Conservation (phyloP, 768 basidiomycete genomes). For the Mycena belliarum region DNA sequence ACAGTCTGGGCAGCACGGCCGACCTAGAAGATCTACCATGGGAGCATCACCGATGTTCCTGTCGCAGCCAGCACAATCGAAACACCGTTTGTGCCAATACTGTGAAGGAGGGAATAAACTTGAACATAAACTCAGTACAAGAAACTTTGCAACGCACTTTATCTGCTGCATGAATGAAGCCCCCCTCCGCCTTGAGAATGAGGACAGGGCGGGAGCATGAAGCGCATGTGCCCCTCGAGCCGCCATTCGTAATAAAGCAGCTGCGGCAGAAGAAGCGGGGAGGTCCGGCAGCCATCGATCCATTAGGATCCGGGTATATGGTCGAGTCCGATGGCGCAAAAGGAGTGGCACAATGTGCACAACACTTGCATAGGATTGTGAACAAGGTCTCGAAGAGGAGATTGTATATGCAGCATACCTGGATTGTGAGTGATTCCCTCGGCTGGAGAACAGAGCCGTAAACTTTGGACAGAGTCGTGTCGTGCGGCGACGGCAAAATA, state of each 20-base stretch:
- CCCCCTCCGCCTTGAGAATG: conserved; percentile 74
- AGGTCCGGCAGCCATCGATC: conserved; percentile 29
- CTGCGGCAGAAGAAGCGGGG: conserved; percentile 72
- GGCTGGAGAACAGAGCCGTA: conserved; percentile 85
- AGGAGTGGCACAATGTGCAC: conserved; percentile 59
- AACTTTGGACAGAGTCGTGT: conserved; percentile 72
- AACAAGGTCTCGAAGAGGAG: too few relatives aligned
- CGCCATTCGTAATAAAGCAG: conserved; percentile 73
- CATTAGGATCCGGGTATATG: conserved; percentile 75
- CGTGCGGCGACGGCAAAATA: conserved; percentile 57
- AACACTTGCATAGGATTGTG: too few relatives aligned
- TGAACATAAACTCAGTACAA: too few relatives aligned
- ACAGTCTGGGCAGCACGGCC: conserved; percentile 77
- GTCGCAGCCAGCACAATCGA: conserved; percentile 69
- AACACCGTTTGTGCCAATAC: conserved; percentile 84
- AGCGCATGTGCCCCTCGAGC: conserved; percentile 74
- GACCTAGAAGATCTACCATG: conserved; percentile 82
- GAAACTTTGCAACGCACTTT: too few relatives aligned
- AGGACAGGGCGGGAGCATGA: conserved; percentile 71
- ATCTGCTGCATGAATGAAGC: conserved; percentile 69
- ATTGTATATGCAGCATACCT: too few relatives aligned
- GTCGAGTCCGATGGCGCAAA: conserved; percentile 79
- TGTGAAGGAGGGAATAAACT: too few relatives aligned
- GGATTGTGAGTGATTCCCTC: conserved; percentile 68
- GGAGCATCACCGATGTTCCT: conserved; percentile 74